Conservation (phyloP, 2,329 filamentous ascomycete genomes). For the Clathrospora elynae region DNA sequence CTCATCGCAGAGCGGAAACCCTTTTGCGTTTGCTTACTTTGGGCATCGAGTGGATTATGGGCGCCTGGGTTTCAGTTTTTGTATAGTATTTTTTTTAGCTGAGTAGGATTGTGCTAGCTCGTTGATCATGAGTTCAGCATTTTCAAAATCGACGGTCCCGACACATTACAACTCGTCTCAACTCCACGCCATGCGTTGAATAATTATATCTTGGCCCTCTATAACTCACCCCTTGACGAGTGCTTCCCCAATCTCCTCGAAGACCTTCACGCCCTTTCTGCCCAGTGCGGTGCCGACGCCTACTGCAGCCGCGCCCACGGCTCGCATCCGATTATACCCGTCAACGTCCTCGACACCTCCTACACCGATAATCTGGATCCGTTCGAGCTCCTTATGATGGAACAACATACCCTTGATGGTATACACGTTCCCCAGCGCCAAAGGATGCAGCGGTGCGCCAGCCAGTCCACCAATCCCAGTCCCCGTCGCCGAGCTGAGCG, state of each 20-base stretch:
- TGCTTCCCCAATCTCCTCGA: conserved; percentile 59
- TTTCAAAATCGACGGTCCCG: too few species aligned
- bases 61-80: not conserved
- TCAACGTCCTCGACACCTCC: conserved; percentile 70
- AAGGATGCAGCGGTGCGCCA: conserved; percentile 71
- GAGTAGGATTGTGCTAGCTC: conserved; percentile 3
- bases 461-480: conserved; percentile 72
- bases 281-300: conserved; percentile 71
- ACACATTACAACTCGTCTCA: too few species aligned
- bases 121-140: conserved; percentile 1
- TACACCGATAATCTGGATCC: conserved; percentile 70
- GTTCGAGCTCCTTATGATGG: conserved; percentile 52
- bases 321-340: conserved; percentile 67
- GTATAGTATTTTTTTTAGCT: not conserved
- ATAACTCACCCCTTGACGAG: conserved; percentile 1
- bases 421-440: conserved; percentile 76
- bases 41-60: too few species aligned
- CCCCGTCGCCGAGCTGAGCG: conserved; percentile 59
- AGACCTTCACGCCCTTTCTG: conserved; percentile 64
- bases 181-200: too few species aligned
- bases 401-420: conserved; percentile 67
- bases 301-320: conserved; percentile 68
- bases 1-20: too few species aligned
- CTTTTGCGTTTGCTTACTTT: too few species aligned
- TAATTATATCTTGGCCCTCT: not conserved